Evolutionary conservation across 352 stramenopile species (phyloP).

Genomic region (Phytophthora kernoviae): DNA sequence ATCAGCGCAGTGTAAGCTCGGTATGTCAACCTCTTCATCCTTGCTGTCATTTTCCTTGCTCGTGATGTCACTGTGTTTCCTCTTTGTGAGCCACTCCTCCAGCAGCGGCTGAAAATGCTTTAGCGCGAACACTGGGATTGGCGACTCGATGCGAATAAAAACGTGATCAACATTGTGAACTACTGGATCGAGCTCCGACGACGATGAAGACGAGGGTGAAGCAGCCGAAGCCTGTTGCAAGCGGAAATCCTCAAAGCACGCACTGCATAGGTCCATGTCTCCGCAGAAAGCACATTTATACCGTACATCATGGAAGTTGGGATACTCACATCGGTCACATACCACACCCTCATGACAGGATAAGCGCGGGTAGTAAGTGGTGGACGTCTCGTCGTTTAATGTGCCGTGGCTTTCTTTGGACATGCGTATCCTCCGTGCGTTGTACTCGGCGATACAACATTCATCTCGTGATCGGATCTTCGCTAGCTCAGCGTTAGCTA

Average conservation of each 20-base stretch:
- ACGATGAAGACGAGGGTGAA: conserved; percentile 14
- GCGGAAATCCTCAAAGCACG: conserved; percentile 60
- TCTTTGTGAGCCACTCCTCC: conserved; percentile 26
- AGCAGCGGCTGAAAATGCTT: conserved; percentile 57
- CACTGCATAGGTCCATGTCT: conserved; percentile 73
- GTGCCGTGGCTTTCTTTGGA: conserved; percentile 1
- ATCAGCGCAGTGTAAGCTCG: conserved; percentile 27
- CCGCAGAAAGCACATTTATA: conserved; percentile 80
- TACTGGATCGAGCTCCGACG: conserved; percentile 29
- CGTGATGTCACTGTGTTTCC: conserved; percentile 13
- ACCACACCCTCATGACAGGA: conserved; percentile 68
- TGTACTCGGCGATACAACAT: conserved; percentile 24
- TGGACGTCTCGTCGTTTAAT: background rate
- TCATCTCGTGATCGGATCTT: conserved; percentile 34
- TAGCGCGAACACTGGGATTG: conserved; percentile 66
- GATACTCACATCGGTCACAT: conserved; percentile 69
- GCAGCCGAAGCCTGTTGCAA: conserved; percentile 25
- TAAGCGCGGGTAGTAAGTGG: conserved; percentile 54
- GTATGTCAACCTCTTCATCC: conserved; percentile 10
- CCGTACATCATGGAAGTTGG: conserved; percentile 55
- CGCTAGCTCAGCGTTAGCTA: conserved; percentile 16
- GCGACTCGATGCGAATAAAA: conserved; percentile 66
- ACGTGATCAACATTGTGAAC: conserved; percentile 59
- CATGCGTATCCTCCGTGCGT: conserved; percentile 15
- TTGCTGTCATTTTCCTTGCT: conserved; percentile 7